These are phyloP conservation scores for Talaromyces sp. DNA, from an alignment of 2,329 filamentous ascomycete genomes.

Conservation along the genomic window DNA sequence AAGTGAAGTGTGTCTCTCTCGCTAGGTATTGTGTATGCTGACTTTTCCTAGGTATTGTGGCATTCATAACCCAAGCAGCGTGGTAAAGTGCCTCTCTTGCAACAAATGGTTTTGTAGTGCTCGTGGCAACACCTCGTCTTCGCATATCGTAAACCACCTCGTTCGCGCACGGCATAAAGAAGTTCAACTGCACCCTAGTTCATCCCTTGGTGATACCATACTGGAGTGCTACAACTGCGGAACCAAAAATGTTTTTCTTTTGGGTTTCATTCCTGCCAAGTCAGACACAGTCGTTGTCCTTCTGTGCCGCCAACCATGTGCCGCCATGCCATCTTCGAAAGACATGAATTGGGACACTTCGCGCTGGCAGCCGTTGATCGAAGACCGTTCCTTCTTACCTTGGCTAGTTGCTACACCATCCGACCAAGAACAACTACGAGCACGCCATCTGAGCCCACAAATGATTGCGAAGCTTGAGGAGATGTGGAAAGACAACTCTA, in stretches of 20 bases:
- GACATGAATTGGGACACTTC: slow-evolving; percentile 99
- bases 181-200: slow-evolving; percentile 91
- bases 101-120: slow-evolving; percentile 99
- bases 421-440: slow-evolving; percentile 92
- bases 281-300: slow-evolving; percentile 97
- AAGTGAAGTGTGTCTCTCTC: slow-evolving; percentile 40
- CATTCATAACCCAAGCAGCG: slow-evolving; percentile 90
- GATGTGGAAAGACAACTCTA: slow-evolving; percentile 94
- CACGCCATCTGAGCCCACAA: slow-evolving; percentile 84
- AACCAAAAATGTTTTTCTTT: slow-evolving; percentile 96
- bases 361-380: slow-evolving; percentile 94
- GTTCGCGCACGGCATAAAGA: slow-evolving; percentile 98
- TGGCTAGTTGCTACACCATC: slow-evolving; percentile 89
- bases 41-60: slow-evolving; percentile 71
- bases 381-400: slow-evolving; percentile 87
- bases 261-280: slow-evolving; percentile 97
- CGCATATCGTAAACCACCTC: slow-evolving; percentile 96
- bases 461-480: slow-evolving; percentile 96
- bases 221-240: slow-evolving; percentile 99
- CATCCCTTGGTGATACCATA: slow-evolving; percentile 88
- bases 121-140: slow-evolving; percentile 91
- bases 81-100: slow-evolving; percentile 93
- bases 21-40: not conserved
- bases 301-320: slow-evolving; percentile 92
- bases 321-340: slow-evolving; percentile 89